Conservation (phyloP, 1,139 yeast genomes). For the Scheffersomyces quercinus region DNA sequence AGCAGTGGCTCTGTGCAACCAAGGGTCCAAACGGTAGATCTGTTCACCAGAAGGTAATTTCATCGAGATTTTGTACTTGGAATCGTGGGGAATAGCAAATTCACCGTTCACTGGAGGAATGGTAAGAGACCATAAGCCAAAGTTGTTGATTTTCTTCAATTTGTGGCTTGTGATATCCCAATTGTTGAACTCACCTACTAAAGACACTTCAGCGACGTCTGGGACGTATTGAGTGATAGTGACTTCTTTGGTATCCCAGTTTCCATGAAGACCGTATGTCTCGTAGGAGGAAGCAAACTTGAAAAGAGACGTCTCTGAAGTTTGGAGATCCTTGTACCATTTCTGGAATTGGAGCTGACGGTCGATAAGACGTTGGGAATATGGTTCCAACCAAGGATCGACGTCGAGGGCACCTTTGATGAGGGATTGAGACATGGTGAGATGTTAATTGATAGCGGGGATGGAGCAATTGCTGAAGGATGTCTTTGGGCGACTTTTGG, state of each 20-base stretch:
- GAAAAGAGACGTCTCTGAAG: conserved; percentile 47
- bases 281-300: conserved; percentile 63
- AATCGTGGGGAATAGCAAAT: conserved; percentile 76
- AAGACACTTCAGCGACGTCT: conserved; percentile 68
- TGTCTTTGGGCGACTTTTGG: too few relatives aligned
- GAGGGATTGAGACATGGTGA: background rate
- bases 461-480: too few relatives aligned
- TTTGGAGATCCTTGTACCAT: conserved; percentile 44
- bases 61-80: conserved; percentile 74
- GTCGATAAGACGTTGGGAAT: conserved; percentile 49
- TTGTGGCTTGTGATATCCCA: conserved; percentile 70
- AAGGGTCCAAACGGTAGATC: conserved; percentile 83
- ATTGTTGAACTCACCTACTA: conserved; percentile 87
- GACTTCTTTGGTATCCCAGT: conserved; percentile 51
- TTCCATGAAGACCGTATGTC: conserved; percentile 73
- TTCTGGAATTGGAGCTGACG: conserved; percentile 54
- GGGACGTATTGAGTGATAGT: conserved; percentile 86
- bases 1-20: conserved; percentile 83
- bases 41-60: conserved; percentile 66
- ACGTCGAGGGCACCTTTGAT: conserved; percentile 61
- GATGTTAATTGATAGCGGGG: too few relatives aligned
- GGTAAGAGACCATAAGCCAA: conserved; percentile 66
- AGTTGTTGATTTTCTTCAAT: conserved; percentile 55
- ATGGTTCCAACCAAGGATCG: conserved; percentile 91
- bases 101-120: conserved; percentile 57